phyloP scores from a whole-genome alignment of 768 basidiomycete genomes.

The Fomitopsis serialis region DNA sequence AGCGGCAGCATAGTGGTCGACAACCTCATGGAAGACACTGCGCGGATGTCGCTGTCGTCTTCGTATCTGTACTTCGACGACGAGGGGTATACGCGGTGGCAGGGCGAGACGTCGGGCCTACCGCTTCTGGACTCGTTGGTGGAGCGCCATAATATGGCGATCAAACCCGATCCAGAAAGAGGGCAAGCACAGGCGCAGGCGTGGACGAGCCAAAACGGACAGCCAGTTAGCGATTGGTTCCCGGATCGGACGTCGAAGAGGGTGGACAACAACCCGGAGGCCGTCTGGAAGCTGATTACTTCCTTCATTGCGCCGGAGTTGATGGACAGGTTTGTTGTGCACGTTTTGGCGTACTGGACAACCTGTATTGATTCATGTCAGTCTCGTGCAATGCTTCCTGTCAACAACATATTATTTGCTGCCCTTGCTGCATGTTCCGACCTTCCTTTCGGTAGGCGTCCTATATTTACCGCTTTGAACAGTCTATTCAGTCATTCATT shows the following conservation, averaged over 20 bases:
- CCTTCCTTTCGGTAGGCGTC: constrained; percentile 63
- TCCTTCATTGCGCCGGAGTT: constrained; percentile 82
- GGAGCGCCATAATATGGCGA: constrained; percentile 51
- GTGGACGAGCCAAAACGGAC: constrained; percentile 12
- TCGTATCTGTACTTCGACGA: constrained; percentile 86
- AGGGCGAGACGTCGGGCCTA: constrained; percentile 89
- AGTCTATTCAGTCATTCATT: constrained; percentile 4
- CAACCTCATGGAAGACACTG: constrained; percentile 49
- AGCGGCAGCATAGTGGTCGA: constrained; percentile 26
- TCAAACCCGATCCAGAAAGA: constrained; percentile 29
- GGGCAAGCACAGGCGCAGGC: constrained; percentile 9
- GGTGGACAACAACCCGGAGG: constrained; percentile 81
- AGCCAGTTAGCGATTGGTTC: constrained; percentile 55
- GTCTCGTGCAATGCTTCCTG: constrained; percentile 77
- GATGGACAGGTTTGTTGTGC: constrained; percentile 75
- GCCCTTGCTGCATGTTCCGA: constrained; percentile 89
- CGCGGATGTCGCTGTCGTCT: constrained; percentile 62
- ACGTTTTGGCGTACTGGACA: constrained; percentile 2
- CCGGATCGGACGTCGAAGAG: constrained; percentile 73
- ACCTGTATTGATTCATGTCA: constrained; percentile 24
- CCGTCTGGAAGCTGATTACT: constrained; percentile 82
- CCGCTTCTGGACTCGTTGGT: constrained; percentile 82
- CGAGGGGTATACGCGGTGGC: constrained; percentile 84
- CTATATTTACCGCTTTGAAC: neutral
- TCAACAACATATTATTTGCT: constrained; percentile 92